Base-by-base conservation (phyloP, 345 rosid genomes). In the Trapa incisa region DNA sequence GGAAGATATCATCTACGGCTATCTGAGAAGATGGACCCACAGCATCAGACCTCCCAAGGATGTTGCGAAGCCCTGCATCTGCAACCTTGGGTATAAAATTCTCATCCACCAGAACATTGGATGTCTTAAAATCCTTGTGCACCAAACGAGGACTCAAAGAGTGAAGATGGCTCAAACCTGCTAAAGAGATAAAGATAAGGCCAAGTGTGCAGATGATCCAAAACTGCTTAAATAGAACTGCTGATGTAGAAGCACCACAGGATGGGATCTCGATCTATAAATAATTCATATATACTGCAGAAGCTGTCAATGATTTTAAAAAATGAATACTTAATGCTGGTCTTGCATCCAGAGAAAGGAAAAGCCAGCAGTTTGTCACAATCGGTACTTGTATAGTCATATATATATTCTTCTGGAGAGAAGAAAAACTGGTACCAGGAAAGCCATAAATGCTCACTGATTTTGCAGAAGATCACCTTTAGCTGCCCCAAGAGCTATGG, bases 151-250 rank as follows among this genome's bases (percentile, higher is more conserved):
- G 98, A 72, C 87, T 87, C 71, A 84, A 66, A 1, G 94, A 84
- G 70, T 93, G 98, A 70, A 93, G 86, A 84, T 93, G 89, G 73
- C 83, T 89, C 87, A 93, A 75, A 72, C 98, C 98, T 93, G 89
- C 63, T 75, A 9, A 77, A 56, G 43, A 9, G 69, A 58, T 6
- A 32, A 7, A 33, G 38, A 58, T 58, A 29, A 58, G 63, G 15
- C 38, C 38, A 3, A 3, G 38, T 32, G 32, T 58, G 63, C 37
- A 29, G 54, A 66, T 57, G 33, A 7, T 13, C 11, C 12, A 5
- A 45, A 45, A 41, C 2, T 41, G 43, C 2, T 41, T 41, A 41
- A 41, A 41, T 41, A 1, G 43, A 57, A 57, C 36, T 16, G 36
- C 61, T 57, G 61, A 29, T 57, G 61, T 37, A 57, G 61, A 57